Base-by-base conservation (phyloP, 2,329 filamentous ascomycete genomes). In the Knoxdaviesia proteae region DNA sequence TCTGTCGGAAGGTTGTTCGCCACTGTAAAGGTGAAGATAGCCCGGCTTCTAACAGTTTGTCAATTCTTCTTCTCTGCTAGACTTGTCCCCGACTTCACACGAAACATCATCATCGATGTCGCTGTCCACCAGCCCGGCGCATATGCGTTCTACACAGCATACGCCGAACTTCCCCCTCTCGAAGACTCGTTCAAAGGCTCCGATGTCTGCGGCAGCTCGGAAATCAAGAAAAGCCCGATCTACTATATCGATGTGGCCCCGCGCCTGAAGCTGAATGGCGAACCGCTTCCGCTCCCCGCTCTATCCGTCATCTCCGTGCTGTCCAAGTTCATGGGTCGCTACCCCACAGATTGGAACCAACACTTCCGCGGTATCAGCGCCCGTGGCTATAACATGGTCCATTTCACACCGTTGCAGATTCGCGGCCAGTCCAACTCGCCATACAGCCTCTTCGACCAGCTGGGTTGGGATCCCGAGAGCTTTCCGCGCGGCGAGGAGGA, bases 381-480 rank as follows among this genome's bases (percentile, higher is more conserved):
- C 53, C 73, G 90, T 47, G 87, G 87, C 39, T 98, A 98, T 68
- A 98, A 98, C 62, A 94, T 96, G 86, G 77, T 98, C 46, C 90
- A 98, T 59, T 98, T 98, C 58, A 94, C 90, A 2, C 90, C 90
- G 7, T 66, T 98, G 49, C 90, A 93, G 68, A 69, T 80, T 45
- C 77, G 90, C 46, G 90, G 90, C 45, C 70, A 68, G 38, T 98
- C 90, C 42, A 94, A 98, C 56, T 98, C 90, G 1, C 90, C 90
- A 0, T 98, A 96, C 66, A 98, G 90, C 58, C 74, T 98, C 52
- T 94, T 81, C 57, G 83, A 98, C 53, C 92, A 98, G 62, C 68
- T 92, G 29, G 68, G 69, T 38, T 98, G 92, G 67, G 92, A 98
- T 56, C 71, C 78, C 5, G 63, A 64, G 6, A 74, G 78, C 53